Evolutionary conservation across 495 filamentous ascomycete genomes (phyloP).

Genomic region (Melanomma pulvis-pyrius): DNA sequence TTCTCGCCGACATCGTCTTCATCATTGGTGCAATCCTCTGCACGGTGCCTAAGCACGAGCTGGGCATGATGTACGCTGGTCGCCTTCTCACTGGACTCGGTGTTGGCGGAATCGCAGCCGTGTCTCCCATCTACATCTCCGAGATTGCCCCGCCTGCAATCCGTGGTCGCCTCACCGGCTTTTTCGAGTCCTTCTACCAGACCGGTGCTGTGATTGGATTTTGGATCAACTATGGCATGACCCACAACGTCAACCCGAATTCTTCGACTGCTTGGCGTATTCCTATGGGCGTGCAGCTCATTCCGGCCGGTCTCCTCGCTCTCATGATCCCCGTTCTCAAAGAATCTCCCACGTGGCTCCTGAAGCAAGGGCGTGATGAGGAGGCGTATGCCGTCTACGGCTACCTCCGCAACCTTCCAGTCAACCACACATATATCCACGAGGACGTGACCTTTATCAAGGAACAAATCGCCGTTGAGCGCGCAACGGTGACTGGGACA

Average conservation of each 20-base stretch:
- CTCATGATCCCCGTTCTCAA: constrained; percentile 33
- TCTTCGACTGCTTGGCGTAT: constrained; percentile 34
- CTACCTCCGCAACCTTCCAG: constrained; percentile 38
- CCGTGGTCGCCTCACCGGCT: constrained; percentile 40
- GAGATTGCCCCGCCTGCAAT: constrained; percentile 41
- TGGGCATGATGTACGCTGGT: constrained; percentile 38
- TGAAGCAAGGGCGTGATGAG: constrained; percentile 34
- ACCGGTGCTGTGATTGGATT: constrained; percentile 43
- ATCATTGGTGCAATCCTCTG: constrained; percentile 39
- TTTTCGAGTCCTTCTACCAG: constrained; percentile 42
- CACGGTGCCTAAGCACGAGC: constrained; percentile 33
- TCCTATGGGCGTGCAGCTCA: constrained; percentile 41
- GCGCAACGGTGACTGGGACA: constrained; percentile 27
- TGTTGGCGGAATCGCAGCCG: constrained; percentile 39
- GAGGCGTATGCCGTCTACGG: constrained; percentile 34
- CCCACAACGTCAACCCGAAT: constrained; percentile 31
- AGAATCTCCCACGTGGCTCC: constrained; percentile 31
- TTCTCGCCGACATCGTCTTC: constrained; percentile 38
- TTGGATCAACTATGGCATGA: constrained; percentile 42
- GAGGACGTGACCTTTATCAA: constrained; percentile 41
- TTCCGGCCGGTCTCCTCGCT: constrained; percentile 37
- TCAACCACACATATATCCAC: constrained; percentile 37
- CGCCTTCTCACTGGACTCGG: constrained; percentile 41
- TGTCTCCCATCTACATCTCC: constrained; percentile 40
- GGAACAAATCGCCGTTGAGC: constrained; percentile 40